Conservation (phyloP, 768 basidiomycete genomes). For the Daedaleopsis sinensis region DNA sequence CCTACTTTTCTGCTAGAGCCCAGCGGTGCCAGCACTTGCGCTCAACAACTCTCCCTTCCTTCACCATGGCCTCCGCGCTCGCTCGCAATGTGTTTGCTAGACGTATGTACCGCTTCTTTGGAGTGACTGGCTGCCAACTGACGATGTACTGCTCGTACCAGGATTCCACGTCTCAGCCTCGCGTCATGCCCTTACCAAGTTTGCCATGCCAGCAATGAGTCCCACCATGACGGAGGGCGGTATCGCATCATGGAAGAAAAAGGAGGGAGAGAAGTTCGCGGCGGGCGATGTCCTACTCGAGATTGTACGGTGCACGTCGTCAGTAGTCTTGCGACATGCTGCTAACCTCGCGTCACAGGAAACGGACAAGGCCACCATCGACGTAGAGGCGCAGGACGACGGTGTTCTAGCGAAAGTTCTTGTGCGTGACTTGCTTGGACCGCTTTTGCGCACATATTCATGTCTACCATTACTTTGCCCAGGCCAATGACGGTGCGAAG, state of each 20-base stretch:
- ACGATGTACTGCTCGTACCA: conserved; percentile 34
- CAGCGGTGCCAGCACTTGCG: conserved; percentile 12
- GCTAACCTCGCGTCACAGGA: conserved; percentile 56
- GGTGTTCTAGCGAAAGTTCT: conserved; percentile 97
- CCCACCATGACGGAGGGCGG: conserved; percentile 99
- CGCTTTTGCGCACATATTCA: not conserved
- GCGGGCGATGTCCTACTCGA: conserved; percentile 95
- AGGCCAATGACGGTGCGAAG: conserved; percentile 88
- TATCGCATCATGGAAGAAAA: conserved; percentile 96
- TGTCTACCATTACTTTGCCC: conserved; percentile 2
- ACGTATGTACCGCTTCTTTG: conserved; percentile 45
- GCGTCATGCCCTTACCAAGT: conserved; percentile 79
- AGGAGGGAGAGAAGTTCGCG: conserved; percentile 88
- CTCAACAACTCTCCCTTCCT: conserved; percentile 26
- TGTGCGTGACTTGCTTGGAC: conserved; percentile 48
- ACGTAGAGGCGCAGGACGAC: conserved; percentile 99
- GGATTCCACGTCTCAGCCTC: conserved; percentile 84
- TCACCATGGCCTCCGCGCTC: conserved; percentile 61
- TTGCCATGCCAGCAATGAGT: conserved; percentile 98
- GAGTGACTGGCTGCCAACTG: not conserved
- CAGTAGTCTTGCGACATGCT: conserved; percentile 10
- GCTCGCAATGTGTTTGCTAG: conserved; percentile 64
- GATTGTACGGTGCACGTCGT: conserved; percentile 63
- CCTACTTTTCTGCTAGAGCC: conserved; percentile 24
- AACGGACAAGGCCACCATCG: conserved; percentile 99